Evolutionary conservation across 169 alveolate genomes (phyloP), one percentile per base, ranked within the genome.

Genomic region (Plasmodium gaboni): DNA sequence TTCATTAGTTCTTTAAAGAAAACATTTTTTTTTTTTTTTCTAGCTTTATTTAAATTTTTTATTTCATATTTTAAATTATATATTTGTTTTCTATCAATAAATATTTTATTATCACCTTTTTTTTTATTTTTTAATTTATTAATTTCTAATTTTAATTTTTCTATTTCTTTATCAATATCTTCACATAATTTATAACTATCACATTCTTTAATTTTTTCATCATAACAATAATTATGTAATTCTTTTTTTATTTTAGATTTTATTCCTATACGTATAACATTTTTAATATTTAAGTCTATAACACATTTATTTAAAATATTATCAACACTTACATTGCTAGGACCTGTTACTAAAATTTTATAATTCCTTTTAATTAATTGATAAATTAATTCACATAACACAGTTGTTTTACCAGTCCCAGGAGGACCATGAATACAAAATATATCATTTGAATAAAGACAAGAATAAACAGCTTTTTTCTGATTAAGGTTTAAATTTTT

Each of bases 381-480:
- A 64, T 55, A 74, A 9, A 88, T 73, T 12, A 88, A 4, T 63
- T 73, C 93, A 51, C 86, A 73, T 61, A 88, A 59, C 2, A 70
- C 86, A 0, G 88, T 88, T 26, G 93, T 88, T 24, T 88, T 88
- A 0, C 93, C 93, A n/a, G 93, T 88, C 0, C 93, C 93, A 12
- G 93, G 93, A 0, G 93, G 93, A 0, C 93, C 93, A 32, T 76
- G 89, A 8, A 88, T 55, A 42, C 88, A 88, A 64, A 70, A 68
- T 13, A 88, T 69, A 22, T 73, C 83, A 44, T 88, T 73, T 9
- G 92, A 87, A 26, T 59, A 73, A 1, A 87, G 32, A 70, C 88
- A 73, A 32, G 12, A 17, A 22, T 87, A 73, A n/a, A 87, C 88
- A 1, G 92, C 92, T 17, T 87, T 74, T 28, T 87, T 87, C 42